Conservation (phyloP, 2,329 filamentous ascomycete species). For the Diaporthe humulicola region DNA sequence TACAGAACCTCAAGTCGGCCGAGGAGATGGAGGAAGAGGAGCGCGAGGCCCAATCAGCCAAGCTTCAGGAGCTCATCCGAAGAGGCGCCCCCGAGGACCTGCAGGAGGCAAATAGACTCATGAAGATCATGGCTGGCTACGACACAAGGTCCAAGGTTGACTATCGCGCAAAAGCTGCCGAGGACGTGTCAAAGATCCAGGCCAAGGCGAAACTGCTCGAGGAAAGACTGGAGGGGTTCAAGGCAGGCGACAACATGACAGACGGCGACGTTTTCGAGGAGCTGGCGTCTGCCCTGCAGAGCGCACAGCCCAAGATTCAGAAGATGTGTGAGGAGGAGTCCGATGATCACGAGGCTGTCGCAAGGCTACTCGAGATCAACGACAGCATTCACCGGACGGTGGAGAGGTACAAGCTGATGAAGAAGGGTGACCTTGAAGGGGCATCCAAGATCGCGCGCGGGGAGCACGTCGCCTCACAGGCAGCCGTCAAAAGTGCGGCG, state of each 20-base stretch:
- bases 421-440: conserved; percentile 90
- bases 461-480: conserved; percentile 57
- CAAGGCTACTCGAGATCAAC: conserved; percentile 96
- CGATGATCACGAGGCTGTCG: conserved; percentile 94
- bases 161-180: conserved; percentile 96
- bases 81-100: conserved; percentile 92
- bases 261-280: conserved; percentile 82
- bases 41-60: conserved; percentile 93
- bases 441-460: conserved; percentile 88
- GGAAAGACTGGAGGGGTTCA: conserved; percentile 89
- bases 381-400: conserved; percentile 98
- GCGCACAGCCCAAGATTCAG: conserved; percentile 97
- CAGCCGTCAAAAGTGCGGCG: conserved; percentile 71
- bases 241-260: conserved; percentile 82
- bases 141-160: conserved; percentile 97
- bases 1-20: conserved; percentile 90
- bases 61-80: conserved; percentile 95
- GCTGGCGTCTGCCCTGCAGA: conserved; percentile 88
- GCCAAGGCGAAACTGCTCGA: conserved; percentile 94
- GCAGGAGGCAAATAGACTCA: conserved; percentile 95
- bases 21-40: conserved; percentile 99
- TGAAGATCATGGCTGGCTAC: conserved; percentile 99
- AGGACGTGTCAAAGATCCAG: conserved; percentile 94
- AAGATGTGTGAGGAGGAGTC: conserved; percentile 99
- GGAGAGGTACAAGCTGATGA: conserved; percentile 94